Percentiles rank a stretch among this genome's conserved stretches.
Conservation (phyloP, 164 flowering plant species). For the Liriodendron chinense region DNA sequence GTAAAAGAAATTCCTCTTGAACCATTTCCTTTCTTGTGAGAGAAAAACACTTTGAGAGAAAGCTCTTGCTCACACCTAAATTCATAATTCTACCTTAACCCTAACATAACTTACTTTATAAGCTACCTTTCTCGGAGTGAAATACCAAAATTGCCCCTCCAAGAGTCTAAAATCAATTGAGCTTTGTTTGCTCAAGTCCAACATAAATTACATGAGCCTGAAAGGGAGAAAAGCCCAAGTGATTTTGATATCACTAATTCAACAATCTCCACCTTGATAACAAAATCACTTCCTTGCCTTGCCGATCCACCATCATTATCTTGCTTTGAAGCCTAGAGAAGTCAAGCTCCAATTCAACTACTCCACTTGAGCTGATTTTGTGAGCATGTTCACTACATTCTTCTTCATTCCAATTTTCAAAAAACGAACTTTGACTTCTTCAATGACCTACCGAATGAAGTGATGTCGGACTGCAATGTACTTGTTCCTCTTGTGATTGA, state of each 20-base stretch:
- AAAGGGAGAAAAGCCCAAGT: background rate
- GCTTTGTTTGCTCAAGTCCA: no score
- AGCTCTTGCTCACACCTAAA: no score
- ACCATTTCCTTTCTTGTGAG: no score
- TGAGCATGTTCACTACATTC: background rate
- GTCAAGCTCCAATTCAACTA: slow-evolving; percentile 3
- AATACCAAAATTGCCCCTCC: no score
- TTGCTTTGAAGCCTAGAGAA: background rate
- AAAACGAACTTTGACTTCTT: background rate
- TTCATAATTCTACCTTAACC: no score
- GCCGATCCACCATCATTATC: background rate
- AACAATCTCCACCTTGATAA: slow-evolving; percentile 4
- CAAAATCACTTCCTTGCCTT: background rate
- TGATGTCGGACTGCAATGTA: no score
- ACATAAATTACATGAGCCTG: no score
- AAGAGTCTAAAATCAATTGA: no score
- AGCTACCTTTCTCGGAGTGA: no score
- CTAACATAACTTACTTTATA: no score
- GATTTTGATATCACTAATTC: background rate
- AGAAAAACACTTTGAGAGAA: no score
- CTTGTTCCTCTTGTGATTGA: background rate
- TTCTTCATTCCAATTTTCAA: background rate
- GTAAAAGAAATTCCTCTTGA: no score
- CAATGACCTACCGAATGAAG: background rate
- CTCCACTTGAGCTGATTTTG: background rate